A percentile compares a stretch with the other conserved stretches of the same genome.
Conservation (phyloP, 2,329 filamentous ascomycete genomes). For the Colletotrichum phormii region DNA sequence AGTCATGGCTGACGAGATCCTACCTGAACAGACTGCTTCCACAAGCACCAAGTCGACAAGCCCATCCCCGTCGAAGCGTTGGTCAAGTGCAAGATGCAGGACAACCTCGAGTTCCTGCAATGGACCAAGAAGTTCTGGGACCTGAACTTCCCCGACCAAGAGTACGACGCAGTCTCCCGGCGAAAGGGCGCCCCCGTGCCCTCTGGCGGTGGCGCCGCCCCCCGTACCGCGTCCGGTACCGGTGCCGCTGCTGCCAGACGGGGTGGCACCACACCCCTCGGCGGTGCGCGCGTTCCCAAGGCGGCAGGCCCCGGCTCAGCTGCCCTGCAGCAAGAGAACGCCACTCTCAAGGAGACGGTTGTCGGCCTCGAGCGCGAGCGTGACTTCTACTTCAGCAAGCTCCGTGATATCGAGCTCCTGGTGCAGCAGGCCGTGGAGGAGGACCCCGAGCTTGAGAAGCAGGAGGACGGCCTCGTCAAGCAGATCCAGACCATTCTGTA, state of each 20-base stretch:
- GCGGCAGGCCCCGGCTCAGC: conserved; percentile 68
- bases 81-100: conserved; percentile 99
- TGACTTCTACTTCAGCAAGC: conserved; percentile 99
- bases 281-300: conserved; percentile 59
- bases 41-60: conserved; percentile 88
- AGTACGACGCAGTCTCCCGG: conserved; percentile 90
- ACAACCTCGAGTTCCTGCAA: conserved; percentile 98
- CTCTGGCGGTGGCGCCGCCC: conserved; percentile 57
- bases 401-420: conserved; percentile 94
- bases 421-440: conserved; percentile 94
- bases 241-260: conserved; percentile 63
- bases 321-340: conserved; percentile 86
- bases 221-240: conserved; percentile 61
- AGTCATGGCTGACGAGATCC: conserved; percentile 10
- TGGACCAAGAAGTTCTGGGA: conserved; percentile 99
- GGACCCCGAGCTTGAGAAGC: conserved; percentile 92
- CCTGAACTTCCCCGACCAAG: conserved; percentile 95
- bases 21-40: conserved; percentile 75
- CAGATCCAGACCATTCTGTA: conserved; percentile 97
- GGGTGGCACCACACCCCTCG: conserved; percentile 72
- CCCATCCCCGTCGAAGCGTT: conserved; percentile 89
- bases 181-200: conserved; percentile 79
- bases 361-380: conserved; percentile 92
- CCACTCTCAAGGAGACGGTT: conserved; percentile 94
- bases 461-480: conserved; percentile 92